Conservation (phyloP, 306 rosid species). For the Pterocarpus santalinus region DNA sequence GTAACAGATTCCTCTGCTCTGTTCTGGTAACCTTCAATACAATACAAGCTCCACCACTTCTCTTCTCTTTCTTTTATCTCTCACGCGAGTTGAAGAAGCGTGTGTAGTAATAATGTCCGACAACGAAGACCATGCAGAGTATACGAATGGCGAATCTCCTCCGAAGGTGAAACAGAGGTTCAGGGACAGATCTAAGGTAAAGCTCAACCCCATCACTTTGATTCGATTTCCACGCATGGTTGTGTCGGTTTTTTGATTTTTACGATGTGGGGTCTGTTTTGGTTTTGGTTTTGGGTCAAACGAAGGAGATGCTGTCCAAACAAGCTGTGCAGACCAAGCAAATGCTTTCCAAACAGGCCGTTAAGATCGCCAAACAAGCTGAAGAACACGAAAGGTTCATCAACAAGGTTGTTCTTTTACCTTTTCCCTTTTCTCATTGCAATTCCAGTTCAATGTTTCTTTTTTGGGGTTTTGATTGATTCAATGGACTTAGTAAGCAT, state of each 20-base stretch:
- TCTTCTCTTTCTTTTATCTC: not conserved
- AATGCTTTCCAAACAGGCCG: slow-evolving; percentile 79
- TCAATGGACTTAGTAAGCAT: not conserved
- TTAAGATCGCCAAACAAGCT: slow-evolving; percentile 86
- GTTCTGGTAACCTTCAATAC: not conserved
- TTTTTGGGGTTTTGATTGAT: not conserved
- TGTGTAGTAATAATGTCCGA: slow-evolving; percentile 56
- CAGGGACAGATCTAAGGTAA: slow-evolving; percentile 75
- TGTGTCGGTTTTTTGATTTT: slow-evolving; percentile 28
- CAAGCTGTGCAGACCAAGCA: slow-evolving; percentile 83
- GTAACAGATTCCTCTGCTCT: not conserved
- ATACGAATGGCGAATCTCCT: slow-evolving; percentile 61
- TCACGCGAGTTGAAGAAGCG: not conserved
- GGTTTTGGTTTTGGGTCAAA: slow-evolving; percentile 54
- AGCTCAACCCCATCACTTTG: not conserved
- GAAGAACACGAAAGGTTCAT: slow-evolving; percentile 90
- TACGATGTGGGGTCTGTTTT: slow-evolving; percentile 39
- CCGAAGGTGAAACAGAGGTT: slow-evolving; percentile 57
- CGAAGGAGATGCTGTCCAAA: slow-evolving; percentile 74
- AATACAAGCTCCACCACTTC: not conserved
- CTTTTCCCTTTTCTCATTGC: slow-evolving; percentile 2
- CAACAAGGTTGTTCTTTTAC: slow-evolving; percentile 62
- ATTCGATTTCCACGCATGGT: slow-evolving; percentile 34
- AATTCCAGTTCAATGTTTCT: not conserved
- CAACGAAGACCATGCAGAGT: slow-evolving; percentile 58